phyloP scores from a whole-genome alignment of 495 filamentous ascomycete genomes.

The Ascodesmis nigricans region DNA sequence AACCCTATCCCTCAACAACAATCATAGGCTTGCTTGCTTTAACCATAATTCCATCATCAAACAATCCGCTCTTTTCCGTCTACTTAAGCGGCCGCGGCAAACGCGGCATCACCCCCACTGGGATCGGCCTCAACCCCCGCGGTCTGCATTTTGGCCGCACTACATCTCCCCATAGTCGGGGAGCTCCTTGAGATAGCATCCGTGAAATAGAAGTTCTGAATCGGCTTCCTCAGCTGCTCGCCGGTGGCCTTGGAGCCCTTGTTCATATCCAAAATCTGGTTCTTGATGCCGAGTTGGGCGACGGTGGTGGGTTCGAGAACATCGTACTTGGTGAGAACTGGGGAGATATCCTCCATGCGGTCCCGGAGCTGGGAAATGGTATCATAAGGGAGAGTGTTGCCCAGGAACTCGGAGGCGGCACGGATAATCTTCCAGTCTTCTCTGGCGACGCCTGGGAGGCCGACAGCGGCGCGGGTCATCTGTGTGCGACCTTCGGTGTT shows the following conservation, averaged over 20 bases:
- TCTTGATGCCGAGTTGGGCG: constrained; percentile 42
- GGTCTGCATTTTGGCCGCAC: constrained; percentile 31
- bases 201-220: constrained; percentile 95
- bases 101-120: constrained; percentile 9
- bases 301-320: constrained; percentile 54
- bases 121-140: constrained; percentile 12
- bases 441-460: constrained; percentile 63
- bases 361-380: constrained; percentile 68
- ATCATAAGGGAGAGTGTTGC: constrained; percentile 70
- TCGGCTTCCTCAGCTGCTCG: constrained; percentile 51
- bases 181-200: constrained; percentile 88
- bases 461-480: constrained; percentile 70
- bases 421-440: constrained; percentile 99
- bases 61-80: too few species aligned
- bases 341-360: constrained; percentile 86
- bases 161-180: constrained; percentile 91
- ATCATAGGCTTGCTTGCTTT: too few species aligned
- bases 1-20: too few species aligned
- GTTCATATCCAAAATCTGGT: constrained; percentile 87
- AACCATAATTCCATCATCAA: too few species aligned
- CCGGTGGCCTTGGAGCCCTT: constrained; percentile 51
- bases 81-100: too few species aligned
- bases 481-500: constrained; percentile 95
- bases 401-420: constrained; percentile 76
- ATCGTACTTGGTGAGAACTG: constrained; percentile 72